Evolutionary conservation across 192 early-diverging fungal genomes (phyloP).

Genomic region (Podila epigama): DNA sequence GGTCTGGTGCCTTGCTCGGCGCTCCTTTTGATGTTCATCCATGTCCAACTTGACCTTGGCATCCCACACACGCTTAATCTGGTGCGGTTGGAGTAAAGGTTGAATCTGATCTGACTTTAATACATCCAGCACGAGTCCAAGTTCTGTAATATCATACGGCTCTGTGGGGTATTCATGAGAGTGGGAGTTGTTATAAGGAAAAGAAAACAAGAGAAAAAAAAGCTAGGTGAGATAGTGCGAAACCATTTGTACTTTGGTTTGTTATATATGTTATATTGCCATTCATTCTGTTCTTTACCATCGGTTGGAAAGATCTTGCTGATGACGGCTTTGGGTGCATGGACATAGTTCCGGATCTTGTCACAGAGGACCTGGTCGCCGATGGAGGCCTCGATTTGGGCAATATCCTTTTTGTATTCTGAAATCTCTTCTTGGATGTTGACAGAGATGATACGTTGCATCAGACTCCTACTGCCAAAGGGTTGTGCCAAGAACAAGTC

Average conservation of each 20-base stretch:
- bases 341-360: slow-evolving; percentile 54
- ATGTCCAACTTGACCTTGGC: slow-evolving; percentile 4
- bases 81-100: slow-evolving; percentile 4
- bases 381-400: slow-evolving; percentile 17
- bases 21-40: background rate
- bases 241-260: background rate
- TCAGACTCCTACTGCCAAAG: slow-evolving; percentile 55
- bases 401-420: slow-evolving; percentile 52
- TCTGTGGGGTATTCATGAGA: too few relatives aligned
- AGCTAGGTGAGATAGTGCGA: background rate
- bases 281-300: background rate
- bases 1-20: background rate
- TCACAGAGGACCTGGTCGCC: slow-evolving; percentile 47
- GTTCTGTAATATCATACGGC: slow-evolving; percentile 16
- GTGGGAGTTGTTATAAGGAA: too few relatives aligned
- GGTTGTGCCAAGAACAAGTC: slow-evolving; percentile 63
- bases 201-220: background rate
- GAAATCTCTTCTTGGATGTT: slow-evolving; percentile 57
- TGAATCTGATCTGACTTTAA: slow-evolving; percentile 12
- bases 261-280: background rate
- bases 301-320: slow-evolving; percentile 9
- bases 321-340: slow-evolving; percentile 13
- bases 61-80: slow-evolving; percentile 12
- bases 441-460: slow-evolving; percentile 56
- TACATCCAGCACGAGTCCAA: slow-evolving; percentile 12